phyloP scores from a whole-genome alignment of 805 yeast genomes.

The Debaryomyces castellii region DNA sequence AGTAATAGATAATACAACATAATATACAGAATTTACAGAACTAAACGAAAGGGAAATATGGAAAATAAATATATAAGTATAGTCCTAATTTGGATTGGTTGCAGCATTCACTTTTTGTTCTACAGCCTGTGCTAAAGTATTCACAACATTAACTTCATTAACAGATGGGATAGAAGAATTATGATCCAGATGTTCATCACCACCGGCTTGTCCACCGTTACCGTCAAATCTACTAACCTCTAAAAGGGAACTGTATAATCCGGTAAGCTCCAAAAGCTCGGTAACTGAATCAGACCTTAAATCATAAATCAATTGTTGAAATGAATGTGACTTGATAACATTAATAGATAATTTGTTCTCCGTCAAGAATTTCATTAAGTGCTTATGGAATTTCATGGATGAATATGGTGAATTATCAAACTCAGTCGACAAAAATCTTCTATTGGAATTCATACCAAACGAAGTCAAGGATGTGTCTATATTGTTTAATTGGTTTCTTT shows the following conservation, averaged over 20 bases:
- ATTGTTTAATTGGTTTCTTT: conserved; percentile 3
- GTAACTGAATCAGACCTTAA: conserved; percentile 46
- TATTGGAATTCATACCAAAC: conserved; percentile 10
- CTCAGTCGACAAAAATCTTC: conserved; percentile 24
- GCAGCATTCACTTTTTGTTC: conserved; percentile 15
- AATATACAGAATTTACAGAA: conserved; percentile 1
- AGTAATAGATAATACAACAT: conserved; percentile 1
- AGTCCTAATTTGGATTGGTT: conserved; percentile 2
- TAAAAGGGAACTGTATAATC: conserved; percentile 42
- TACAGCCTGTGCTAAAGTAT: conserved; percentile 18
- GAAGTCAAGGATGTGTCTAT: conserved; percentile 8
- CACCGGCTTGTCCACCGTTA: conserved; percentile 5
- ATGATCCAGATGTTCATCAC: conserved; percentile 6
- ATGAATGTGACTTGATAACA: conserved; percentile 49
- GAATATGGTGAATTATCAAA: conserved; percentile 46
- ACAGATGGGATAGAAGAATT: conserved; percentile 12
- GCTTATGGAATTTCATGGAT: conserved; percentile 47
- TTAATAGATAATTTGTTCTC: conserved; percentile 52
- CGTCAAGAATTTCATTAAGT: conserved; percentile 47
- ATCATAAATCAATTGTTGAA: conserved; percentile 51
- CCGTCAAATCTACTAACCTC: conserved; percentile 39
- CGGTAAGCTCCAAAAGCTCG: conserved; percentile 48
- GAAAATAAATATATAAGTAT: not conserved
- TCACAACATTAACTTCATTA: conserved; percentile 25
- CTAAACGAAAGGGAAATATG: not conserved